Evolutionary conservation across 208 protist genomes (phyloP).

Genomic region (Perkinsela sp.): DNA sequence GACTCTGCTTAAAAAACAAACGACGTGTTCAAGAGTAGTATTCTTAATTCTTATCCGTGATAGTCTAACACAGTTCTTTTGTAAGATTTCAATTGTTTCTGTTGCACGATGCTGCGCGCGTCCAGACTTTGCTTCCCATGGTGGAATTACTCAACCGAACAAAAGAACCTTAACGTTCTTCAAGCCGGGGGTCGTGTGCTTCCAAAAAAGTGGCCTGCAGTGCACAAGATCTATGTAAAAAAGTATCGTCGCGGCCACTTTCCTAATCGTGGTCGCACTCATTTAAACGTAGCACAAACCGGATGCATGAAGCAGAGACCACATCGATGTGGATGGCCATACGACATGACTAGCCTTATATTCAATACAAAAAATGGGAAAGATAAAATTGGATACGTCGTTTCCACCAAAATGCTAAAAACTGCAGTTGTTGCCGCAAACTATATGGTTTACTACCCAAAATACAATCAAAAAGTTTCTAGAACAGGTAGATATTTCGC

Average conservation of each 20-base stretch:
- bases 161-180: conserved; percentile 43
- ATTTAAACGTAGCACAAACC: conserved; percentile 63
- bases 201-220: conserved; percentile 56
- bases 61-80: too few species aligned
- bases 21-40: too few species aligned
- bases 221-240: conserved; percentile 51
- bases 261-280: conserved; percentile 54
- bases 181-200: conserved; percentile 58
- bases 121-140: conserved; percentile 27
- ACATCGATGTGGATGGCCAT: conserved; percentile 64
- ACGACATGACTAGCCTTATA: conserved; percentile 63
- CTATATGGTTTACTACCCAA: conserved; percentile 70
- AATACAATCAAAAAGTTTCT: conserved; percentile 64
- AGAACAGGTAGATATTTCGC: conserved; percentile 66
- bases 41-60: too few species aligned
- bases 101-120: conserved; percentile 22
- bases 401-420: conserved; percentile 67
- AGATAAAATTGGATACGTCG: conserved; percentile 69
- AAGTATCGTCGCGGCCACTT: conserved; percentile 63
- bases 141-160: conserved; percentile 72
- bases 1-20: too few species aligned
- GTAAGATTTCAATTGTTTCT: too few species aligned
- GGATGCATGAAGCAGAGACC: conserved; percentile 44
- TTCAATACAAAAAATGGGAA: conserved; percentile 66
- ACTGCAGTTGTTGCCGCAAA: conserved; percentile 56